Conservation (phyloP, 441 rosid genomes). For the Gossypium schwendimanii region DNA sequence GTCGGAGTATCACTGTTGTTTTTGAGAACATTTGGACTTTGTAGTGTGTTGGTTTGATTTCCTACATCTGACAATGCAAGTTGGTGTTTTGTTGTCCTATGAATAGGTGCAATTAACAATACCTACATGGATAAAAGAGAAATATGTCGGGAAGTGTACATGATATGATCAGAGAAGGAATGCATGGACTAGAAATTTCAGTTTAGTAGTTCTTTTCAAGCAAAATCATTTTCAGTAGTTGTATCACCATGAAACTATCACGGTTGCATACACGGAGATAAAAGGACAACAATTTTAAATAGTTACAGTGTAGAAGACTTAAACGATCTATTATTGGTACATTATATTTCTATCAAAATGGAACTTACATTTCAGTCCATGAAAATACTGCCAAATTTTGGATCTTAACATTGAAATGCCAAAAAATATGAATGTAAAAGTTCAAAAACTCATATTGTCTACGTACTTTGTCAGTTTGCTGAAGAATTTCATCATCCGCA, state of each 20-base stretch:
- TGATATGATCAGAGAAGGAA: slow-evolving; percentile 8
- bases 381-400: background rate
- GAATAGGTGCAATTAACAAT: slow-evolving; percentile 73
- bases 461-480: slow-evolving; percentile 66
- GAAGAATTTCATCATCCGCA: slow-evolving; percentile 68
- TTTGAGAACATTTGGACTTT: slow-evolving; percentile 24
- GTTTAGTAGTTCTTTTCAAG: slow-evolving; percentile 3
- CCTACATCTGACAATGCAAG: slow-evolving; percentile 35
- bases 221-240: slow-evolving; percentile 1
- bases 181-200: slow-evolving; percentile 7
- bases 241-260: background rate
- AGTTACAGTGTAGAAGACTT: background rate
- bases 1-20: slow-evolving; percentile 25
- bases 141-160: background rate
- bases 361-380: background rate
- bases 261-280: background rate
- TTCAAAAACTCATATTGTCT: slow-evolving; percentile 11
- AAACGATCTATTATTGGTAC: background rate
- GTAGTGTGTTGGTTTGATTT: slow-evolving; percentile 20
- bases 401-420: background rate
- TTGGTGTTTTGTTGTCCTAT: slow-evolving; percentile 41
- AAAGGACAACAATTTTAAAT: background rate
- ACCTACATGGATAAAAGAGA: slow-evolving; percentile 31
- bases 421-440: slow-evolving; percentile 8
- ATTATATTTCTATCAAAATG: background rate